phyloP scores from a whole-genome alignment of 352 stramenopile genomes.

The Globisporangium heterothallicum region DNA sequence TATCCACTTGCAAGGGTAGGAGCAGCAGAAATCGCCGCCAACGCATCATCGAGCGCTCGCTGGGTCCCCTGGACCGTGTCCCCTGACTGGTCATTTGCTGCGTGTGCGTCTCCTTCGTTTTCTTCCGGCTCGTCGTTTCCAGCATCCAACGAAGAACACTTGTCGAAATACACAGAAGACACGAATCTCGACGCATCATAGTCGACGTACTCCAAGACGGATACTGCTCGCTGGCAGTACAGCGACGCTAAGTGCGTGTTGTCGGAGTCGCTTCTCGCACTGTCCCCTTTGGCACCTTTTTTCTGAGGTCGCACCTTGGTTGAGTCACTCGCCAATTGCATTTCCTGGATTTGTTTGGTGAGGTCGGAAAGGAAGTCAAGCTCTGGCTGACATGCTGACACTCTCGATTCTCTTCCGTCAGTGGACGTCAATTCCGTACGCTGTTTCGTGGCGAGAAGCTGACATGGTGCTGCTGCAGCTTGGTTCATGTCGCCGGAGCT shows the following conservation, averaged over 20 bases:
- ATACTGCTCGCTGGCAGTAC: constrained; percentile 30
- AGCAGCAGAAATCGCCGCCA: constrained; percentile 15
- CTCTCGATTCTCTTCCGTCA: neutral
- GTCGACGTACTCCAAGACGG: constrained; percentile 31
- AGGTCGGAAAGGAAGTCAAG: constrained; percentile 3
- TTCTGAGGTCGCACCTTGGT: neutral
- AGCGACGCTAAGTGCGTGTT: constrained; percentile 20
- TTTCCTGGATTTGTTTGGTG: constrained; percentile 7
- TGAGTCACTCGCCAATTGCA: neutral
- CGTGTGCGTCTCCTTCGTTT: constrained; percentile 4
- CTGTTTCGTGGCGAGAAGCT: constrained; percentile 2
- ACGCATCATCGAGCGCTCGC: constrained; percentile 38
- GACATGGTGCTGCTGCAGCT: neutral
- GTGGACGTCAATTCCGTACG: neutral
- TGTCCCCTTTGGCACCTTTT: neutral
- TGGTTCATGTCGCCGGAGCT: constrained; percentile 6
- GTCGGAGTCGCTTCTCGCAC: neutral
- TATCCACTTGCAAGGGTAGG: constrained; percentile 8
- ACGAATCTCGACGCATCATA: constrained; percentile 27
- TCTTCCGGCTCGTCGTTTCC: constrained; percentile 12
- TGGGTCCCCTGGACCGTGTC: constrained; percentile 21
- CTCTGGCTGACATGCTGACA: neutral
- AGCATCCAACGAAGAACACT: constrained; percentile 1
- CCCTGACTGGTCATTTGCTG: constrained; percentile 1
- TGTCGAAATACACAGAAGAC: constrained; percentile 7